Conservation (phyloP, 2,329 filamentous ascomycete species). For the Fusarium subglutinans region DNA sequence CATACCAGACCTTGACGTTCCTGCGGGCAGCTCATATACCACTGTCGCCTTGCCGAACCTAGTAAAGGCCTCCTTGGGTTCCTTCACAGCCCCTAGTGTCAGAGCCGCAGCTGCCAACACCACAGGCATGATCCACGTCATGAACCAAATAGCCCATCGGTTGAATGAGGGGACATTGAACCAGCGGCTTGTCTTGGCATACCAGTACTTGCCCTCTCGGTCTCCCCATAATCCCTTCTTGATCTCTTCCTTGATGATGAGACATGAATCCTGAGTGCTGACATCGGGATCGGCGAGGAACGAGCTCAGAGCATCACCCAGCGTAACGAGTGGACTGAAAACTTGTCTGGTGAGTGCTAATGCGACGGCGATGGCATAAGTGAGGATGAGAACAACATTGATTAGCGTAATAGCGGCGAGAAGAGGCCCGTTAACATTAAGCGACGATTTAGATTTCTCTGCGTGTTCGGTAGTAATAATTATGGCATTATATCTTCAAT, state of each 20-base stretch:
- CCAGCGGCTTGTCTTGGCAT: conserved; percentile 55
- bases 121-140: conserved; percentile 51
- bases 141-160: conserved; percentile 54
- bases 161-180: conserved; percentile 52
- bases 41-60: conserved; percentile 52
- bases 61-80: conserved; percentile 45
- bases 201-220: conserved; percentile 56
- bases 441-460: conserved; percentile 20
- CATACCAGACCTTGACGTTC: conserved; percentile 41
- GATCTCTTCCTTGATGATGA: conserved; percentile 59
- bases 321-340: conserved; percentile 57
- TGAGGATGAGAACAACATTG: conserved; percentile 54
- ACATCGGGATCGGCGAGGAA: conserved; percentile 58
- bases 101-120: conserved; percentile 53
- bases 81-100: conserved; percentile 47
- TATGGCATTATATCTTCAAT: conserved; percentile 60
- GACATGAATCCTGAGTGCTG: conserved; percentile 54
- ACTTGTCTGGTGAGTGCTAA: conserved; percentile 46
- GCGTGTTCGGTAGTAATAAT: conserved; percentile 51
- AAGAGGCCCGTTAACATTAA: conserved; percentile 55
- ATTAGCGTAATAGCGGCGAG: conserved; percentile 49
- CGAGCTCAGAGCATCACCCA: conserved; percentile 62
- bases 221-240: conserved; percentile 54
- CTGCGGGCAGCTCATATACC: conserved; percentile 45
- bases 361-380: conserved; percentile 54